Evolutionary conservation across 345 rosid genomes (phyloP).

Genomic region (Corymbia maculata): DNA sequence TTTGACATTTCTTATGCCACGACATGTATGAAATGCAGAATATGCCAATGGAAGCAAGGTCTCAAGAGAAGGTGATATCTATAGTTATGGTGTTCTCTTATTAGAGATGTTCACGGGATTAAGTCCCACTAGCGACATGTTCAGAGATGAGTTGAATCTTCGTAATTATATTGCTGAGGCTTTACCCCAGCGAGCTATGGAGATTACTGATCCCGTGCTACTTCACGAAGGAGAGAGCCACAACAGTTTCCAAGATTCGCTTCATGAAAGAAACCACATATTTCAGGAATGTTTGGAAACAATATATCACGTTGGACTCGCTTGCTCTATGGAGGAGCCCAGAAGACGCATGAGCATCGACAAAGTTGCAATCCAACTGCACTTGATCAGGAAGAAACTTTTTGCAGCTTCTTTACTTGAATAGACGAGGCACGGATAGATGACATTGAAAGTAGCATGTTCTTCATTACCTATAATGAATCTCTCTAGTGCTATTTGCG

Average conservation of each 20-base stretch:
- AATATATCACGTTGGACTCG: neutral
- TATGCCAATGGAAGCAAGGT: neutral
- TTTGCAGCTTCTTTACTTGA: neutral
- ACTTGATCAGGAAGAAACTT: neutral
- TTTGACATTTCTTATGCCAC: neutral
- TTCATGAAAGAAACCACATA: neutral
- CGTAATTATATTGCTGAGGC: neutral
- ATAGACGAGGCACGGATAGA: neutral
- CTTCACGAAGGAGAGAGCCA: neutral
- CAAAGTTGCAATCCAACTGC: neutral
- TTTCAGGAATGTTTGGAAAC: neutral
- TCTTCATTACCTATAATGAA: too few relatives aligned
- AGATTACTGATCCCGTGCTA: neutral
- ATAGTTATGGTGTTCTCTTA: neutral
- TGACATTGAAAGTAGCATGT: neutral
- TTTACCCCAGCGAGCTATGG: neutral
- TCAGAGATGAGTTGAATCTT: neutral
- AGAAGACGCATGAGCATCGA: neutral
- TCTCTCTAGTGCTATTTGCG: too few relatives aligned
- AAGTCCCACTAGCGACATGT: neutral
- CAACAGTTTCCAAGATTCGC: neutral
- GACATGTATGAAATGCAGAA: neutral
- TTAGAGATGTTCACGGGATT: neutral
- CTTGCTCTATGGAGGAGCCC: neutral
- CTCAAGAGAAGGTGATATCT: neutral